These are phyloP conservation scores for Phytophthora pseudosyringae DNA, from an alignment of 352 stramenopile genomes.

Conservation along the genomic window DNA sequence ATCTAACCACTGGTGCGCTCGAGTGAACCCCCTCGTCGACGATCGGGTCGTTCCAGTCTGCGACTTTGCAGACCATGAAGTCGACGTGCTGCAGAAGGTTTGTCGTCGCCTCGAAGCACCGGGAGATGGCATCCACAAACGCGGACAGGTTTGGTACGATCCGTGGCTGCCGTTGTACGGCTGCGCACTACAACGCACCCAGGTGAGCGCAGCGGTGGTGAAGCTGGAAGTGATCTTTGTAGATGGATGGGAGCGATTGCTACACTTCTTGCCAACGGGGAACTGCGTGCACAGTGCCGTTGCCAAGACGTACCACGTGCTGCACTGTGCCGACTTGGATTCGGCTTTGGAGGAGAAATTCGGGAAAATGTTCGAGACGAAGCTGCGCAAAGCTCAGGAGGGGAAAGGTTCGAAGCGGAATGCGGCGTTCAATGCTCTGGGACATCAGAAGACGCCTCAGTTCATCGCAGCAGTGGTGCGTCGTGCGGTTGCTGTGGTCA, in stretches of 20 bases:
- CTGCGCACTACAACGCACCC: conserved; percentile 44
- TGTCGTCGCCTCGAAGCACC: conserved; percentile 8
- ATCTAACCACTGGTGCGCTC: neutral
- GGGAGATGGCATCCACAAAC: neutral
- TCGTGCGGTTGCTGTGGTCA: conserved; percentile 8
- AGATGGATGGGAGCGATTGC: conserved; percentile 46
- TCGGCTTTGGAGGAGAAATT: conserved; percentile 18
- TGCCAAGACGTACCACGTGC: conserved; percentile 26
- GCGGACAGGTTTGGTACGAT: conserved; percentile 40
- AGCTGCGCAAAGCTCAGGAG: conserved; percentile 34
- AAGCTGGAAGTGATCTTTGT: conserved; percentile 48
- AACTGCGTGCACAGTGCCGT: conserved; percentile 49
- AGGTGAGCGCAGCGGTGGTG: conserved; percentile 25
- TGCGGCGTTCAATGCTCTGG: conserved; percentile 32
- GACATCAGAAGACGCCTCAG: conserved; percentile 61
- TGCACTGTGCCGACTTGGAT: conserved; percentile 46
- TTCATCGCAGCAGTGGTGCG: conserved; percentile 50
- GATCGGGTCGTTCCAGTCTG: conserved; percentile 34
- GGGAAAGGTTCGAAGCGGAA: conserved; percentile 36
- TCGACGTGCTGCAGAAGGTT: conserved; percentile 27
- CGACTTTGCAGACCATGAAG: conserved; percentile 36
- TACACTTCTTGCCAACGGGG: conserved; percentile 39
- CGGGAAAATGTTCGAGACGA: neutral
- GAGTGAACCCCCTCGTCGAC: conserved; percentile 21
- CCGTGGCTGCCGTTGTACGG: conserved; percentile 61